Conservation (phyloP, 495 filamentous ascomycete species). For the Jackrogersella multiformis region DNA sequence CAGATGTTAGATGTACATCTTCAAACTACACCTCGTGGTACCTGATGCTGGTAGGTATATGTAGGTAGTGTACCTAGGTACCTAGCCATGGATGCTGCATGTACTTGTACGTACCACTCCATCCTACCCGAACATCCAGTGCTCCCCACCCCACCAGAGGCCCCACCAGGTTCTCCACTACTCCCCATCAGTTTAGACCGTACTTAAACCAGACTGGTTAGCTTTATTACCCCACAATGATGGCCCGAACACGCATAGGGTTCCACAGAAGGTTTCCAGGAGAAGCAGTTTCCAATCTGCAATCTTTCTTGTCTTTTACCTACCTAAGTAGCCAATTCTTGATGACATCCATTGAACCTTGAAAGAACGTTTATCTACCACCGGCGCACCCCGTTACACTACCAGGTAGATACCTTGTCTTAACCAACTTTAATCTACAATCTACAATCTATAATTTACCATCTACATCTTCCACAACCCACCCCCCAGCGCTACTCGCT, state of each 20-base stretch:
- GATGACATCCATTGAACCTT: slow-evolving; percentile 23
- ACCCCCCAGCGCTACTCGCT: slow-evolving; percentile 13
- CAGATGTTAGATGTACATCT: neutral
- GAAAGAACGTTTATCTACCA: slow-evolving; percentile 40
- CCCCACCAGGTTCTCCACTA: neutral
- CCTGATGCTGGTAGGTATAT: slow-evolving; percentile 7
- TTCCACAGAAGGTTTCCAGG: slow-evolving; percentile 22
- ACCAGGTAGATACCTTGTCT: slow-evolving; percentile 25
- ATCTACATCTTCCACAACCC: neutral
- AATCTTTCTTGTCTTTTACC: slow-evolving; percentile 9
- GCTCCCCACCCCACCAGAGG: slow-evolving; percentile 11
- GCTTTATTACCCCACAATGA: slow-evolving; percentile 42
- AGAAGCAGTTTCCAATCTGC: slow-evolving; percentile 38
- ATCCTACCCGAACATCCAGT: slow-evolving; percentile 13
- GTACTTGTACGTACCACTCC: slow-evolving; percentile 3
- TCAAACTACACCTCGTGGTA: slow-evolving; percentile 2
- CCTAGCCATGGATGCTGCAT: no score
- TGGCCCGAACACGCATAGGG: slow-evolving; percentile 36
- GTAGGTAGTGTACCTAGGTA: no score
- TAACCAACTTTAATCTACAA: slow-evolving; percentile 6
- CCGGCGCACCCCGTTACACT: slow-evolving; percentile 42
- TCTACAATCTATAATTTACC: no score
- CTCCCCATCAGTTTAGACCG: slow-evolving; percentile 33
- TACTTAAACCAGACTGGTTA: slow-evolving; percentile 38
- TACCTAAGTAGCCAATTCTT: no score